phyloP scores from a whole-genome alignment of 345 rosid species.

The Boechera stricta region DNA sequence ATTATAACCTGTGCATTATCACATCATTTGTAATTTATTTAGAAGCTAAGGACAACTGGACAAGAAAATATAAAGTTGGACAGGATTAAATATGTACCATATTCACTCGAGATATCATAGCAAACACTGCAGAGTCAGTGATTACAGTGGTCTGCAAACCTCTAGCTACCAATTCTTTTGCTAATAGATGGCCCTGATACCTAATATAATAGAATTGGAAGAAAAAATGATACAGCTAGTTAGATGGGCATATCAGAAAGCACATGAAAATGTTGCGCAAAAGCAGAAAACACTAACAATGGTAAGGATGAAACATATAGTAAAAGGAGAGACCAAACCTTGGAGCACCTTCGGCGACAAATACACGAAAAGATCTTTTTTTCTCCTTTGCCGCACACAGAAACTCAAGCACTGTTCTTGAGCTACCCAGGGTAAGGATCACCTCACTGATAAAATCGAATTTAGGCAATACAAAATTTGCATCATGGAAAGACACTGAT shows the following conservation, averaged over 20 bases:
- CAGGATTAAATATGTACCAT: constrained; percentile 57
- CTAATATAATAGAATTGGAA: constrained; percentile 46
- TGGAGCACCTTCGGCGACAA: constrained; percentile 99
- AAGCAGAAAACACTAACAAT: constrained; percentile 2
- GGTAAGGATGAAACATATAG: constrained; percentile 10
- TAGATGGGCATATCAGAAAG: constrained; percentile 10
- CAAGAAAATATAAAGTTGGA: constrained; percentile 3
- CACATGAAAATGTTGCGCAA: constrained; percentile 3
- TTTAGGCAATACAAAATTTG: constrained; percentile 9
- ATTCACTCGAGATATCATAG: constrained; percentile 96
- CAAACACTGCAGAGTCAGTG: constrained; percentile 97
- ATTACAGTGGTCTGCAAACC: constrained; percentile 93
- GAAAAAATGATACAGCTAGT: background rate
- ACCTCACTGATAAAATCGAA: constrained; percentile 76
- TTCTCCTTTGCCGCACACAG: constrained; percentile 98
- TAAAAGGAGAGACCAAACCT: constrained; percentile 58
- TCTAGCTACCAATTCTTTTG: constrained; percentile 89
- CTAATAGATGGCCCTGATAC: constrained; percentile 94
- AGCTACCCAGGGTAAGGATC: constrained; percentile 94
- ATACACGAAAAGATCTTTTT: constrained; percentile 91
- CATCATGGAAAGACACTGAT: background rate
- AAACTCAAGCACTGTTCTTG: constrained; percentile 93
- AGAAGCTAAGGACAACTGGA: constrained; percentile 10
- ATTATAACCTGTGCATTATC: constrained; percentile 74
- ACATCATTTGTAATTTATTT: constrained; percentile 33